phyloP scores from a whole-genome alignment of 2,329 filamentous ascomycete species.

The Botrytis sinoallii region DNA sequence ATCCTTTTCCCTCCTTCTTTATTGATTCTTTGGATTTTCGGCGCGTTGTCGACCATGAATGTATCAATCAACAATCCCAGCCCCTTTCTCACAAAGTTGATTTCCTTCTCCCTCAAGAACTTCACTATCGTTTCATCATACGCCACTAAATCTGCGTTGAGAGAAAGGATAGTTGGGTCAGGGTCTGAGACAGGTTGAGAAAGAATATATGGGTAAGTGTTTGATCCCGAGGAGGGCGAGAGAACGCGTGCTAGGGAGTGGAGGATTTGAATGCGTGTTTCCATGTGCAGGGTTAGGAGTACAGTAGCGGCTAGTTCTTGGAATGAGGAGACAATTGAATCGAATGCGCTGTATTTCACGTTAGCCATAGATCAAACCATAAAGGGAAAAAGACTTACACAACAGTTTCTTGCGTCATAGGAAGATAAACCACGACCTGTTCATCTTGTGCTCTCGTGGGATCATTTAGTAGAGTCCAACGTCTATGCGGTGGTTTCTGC shows the following conservation, averaged over 20 bases:
- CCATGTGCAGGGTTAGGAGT: conserved; percentile 82
- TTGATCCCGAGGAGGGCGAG: conserved; percentile 50
- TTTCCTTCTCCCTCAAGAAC: conserved; percentile 69
- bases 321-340: conserved; percentile 80
- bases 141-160: conserved; percentile 80
- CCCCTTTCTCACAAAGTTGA: conserved; percentile 71
- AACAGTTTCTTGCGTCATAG: conserved; percentile 82
- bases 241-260: conserved; percentile 67
- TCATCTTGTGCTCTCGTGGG: conserved; percentile 57
- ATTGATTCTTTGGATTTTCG: conserved; percentile 79
- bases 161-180: conserved; percentile 73
- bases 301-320: conserved; percentile 75
- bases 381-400: conserved; percentile 52
- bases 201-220: conserved; percentile 55
- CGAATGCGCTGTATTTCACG: conserved; percentile 62
- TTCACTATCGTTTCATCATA: conserved; percentile 80
- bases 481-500: conserved; percentile 49
- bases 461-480: conserved; percentile 80
- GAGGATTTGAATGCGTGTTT: conserved; percentile 81
- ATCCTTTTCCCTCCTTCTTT: conserved; percentile 77
- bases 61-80: conserved; percentile 75
- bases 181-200: conserved; percentile 74
- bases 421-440: conserved; percentile 71
- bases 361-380: conserved; percentile 1
- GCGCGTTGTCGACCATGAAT: conserved; percentile 70